Conservation (phyloP, 179 eudicot species). For the Spinacia oleracea region DNA sequence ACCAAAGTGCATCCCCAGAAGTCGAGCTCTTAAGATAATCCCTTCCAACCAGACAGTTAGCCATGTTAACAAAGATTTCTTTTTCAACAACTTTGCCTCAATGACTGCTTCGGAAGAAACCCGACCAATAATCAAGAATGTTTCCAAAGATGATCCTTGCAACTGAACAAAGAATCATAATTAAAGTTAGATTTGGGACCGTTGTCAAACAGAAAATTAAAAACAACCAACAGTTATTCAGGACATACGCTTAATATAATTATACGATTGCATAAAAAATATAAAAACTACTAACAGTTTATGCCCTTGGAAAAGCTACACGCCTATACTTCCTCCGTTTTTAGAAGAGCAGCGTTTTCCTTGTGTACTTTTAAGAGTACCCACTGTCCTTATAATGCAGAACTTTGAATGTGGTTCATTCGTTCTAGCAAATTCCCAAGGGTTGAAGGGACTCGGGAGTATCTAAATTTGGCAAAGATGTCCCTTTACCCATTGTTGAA, state of each 20-base stretch:
- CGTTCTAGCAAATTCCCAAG: neutral
- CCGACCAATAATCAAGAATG: constrained; percentile 84
- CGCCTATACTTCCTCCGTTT: no score
- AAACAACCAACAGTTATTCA: neutral
- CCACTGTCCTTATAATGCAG: no score
- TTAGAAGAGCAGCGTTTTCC: no score
- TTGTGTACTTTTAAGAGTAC: no score
- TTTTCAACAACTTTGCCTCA: constrained; percentile 54
- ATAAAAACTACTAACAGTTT: no score
- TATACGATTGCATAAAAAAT: no score
- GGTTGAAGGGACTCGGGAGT: neutral
- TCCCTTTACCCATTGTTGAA: neutral
- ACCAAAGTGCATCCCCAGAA: constrained; percentile 69
- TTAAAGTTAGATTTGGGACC: neutral
- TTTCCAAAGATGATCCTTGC: constrained; percentile 76
- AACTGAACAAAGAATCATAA: constrained; percentile 37
- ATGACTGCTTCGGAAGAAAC: constrained; percentile 91
- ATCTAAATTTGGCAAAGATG: neutral
- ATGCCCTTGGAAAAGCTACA: neutral
- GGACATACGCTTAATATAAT: neutral
- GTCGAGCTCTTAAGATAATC: constrained; percentile 56
- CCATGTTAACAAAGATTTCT: constrained; percentile 51
- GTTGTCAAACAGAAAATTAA: neutral
- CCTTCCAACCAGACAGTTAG: constrained; percentile 62
- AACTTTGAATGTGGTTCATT: no score